phyloP scores from a whole-genome alignment of 2,329 filamentous ascomycete genomes.

The Cordyceps militaris region DNA sequence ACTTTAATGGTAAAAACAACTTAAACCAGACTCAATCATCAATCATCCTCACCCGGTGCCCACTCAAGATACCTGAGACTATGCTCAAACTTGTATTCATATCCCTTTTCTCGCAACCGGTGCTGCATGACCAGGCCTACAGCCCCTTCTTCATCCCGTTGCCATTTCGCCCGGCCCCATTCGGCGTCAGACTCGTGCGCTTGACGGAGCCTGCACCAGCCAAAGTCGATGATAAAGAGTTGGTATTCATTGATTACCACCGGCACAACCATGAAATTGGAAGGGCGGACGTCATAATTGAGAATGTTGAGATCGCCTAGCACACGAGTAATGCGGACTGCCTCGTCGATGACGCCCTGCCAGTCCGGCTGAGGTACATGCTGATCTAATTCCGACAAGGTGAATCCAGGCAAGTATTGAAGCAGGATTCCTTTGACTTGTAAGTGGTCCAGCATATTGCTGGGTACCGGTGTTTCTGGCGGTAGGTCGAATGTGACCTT shows the following conservation, averaged over 20 bases:
- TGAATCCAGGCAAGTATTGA: conserved; percentile 17
- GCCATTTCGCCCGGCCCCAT: conserved; percentile 18
- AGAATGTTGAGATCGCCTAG: conserved; percentile 20
- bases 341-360: conserved; percentile 19
- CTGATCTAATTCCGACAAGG: conserved; percentile 8
- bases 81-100: conserved; percentile 11
- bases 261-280: conserved; percentile 19
- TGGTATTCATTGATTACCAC: conserved; percentile 10
- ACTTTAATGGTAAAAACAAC: no score
- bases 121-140: conserved; percentile 16
- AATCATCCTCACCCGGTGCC: conserved; percentile 9
- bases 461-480: neutral
- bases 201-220: conserved; percentile 15
- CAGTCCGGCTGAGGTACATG: conserved; percentile 11
- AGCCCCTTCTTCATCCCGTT: conserved; percentile 19
- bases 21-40: no score
- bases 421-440: conserved; percentile 17
- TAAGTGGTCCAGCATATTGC: conserved; percentile 4
- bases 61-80: conserved; percentile 13
- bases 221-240: conserved; percentile 24
- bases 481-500: conserved; percentile 11
- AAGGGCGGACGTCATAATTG: conserved; percentile 19
- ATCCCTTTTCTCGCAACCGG: conserved; percentile 14
- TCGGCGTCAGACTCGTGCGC: conserved; percentile 18
- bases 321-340: conserved; percentile 14